Conservation (phyloP, 495 filamentous ascomycete species). For the Acidomyces sp. region DNA sequence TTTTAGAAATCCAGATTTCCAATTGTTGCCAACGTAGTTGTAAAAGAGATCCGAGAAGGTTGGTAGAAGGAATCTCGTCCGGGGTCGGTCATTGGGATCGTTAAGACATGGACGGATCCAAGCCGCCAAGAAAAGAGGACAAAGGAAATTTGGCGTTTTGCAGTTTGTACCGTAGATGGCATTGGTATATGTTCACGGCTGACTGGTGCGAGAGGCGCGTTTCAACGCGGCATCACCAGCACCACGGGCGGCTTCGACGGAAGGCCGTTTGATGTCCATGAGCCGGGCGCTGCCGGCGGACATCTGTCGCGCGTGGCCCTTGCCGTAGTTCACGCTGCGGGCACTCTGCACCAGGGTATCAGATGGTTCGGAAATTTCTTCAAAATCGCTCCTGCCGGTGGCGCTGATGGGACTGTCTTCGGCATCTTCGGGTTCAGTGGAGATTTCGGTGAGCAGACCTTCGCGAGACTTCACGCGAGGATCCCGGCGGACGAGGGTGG, state of each 20-base stretch:
- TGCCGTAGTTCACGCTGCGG: slow-evolving; percentile 39
- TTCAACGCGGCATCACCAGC: background rate
- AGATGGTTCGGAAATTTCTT: slow-evolving; percentile 4
- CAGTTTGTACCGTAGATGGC: too few relatives aligned
- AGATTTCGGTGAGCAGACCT: slow-evolving; percentile 49
- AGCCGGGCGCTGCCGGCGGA: slow-evolving; percentile 63
- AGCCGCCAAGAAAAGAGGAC: too few relatives aligned
- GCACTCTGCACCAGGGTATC: slow-evolving; percentile 42
- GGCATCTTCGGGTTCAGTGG: slow-evolving; percentile 35
- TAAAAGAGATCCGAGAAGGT: too few relatives aligned
- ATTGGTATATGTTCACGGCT: too few relatives aligned
- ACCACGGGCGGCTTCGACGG: slow-evolving; percentile 1
- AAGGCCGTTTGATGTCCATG: slow-evolving; percentile 37
- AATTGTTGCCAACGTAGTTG: too few relatives aligned
- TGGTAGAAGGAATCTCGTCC: too few relatives aligned
- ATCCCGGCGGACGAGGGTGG: slow-evolving; percentile 40
- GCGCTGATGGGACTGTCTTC: slow-evolving; percentile 8
- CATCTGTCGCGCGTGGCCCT: slow-evolving; percentile 51
- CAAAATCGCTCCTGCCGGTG: background rate
- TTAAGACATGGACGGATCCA: too few relatives aligned
- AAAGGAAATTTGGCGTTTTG: too few relatives aligned
- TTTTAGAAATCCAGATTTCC: too few relatives aligned
- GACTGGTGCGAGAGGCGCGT: background rate
- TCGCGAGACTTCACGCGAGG: slow-evolving; percentile 52
- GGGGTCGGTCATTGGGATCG: too few relatives aligned